Evolutionary conservation across 2,329 filamentous ascomycete genomes (phyloP), one percentile per base, ranked within the genome.

Genomic region (Trichoderma harzianum): DNA sequence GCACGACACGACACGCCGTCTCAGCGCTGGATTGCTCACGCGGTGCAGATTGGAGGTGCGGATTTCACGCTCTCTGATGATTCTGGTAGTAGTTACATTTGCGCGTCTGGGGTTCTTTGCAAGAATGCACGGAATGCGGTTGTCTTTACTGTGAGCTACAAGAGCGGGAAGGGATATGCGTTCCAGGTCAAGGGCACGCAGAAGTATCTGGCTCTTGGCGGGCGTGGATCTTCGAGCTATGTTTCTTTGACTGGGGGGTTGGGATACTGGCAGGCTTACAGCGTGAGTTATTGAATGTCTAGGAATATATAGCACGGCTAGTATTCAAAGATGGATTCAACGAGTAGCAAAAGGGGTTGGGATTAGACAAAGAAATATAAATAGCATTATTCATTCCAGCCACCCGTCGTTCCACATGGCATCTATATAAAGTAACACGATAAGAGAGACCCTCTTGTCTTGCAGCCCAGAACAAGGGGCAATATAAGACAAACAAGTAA

Each of bases 11-110:
- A 82, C 3, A 75, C 77, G 34, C 80, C 81, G 24, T 72, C 77
- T 2, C 86, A 88, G 74, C 82, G 86, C 39, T 88, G 86, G 84
- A 79, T 88, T 1, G 78, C 86, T 2, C 85, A 88, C 73, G 81
- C 84, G 5, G 71, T 77, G 1, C 62, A 73, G 39, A 47, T 68
- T 1, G 77, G 79, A n/a, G 77, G 77, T 21, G 74, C 70, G 11
- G 71, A 74, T 2, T 82, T 81, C 55, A 70, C 75, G 7, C 71
- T 81, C 11, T 73, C 73, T 28, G 78, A 76, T 58, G 76, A 75
- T 55, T 60, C 72, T 10, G 74, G 77, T 58, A 69, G 72, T 26
- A 67, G 72, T 16, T 80, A 74, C 30, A 72, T 78, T 21, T 76
- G 76, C 71, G 5, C 12, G 2, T 47, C 28, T 10, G 68, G 57